These are phyloP conservation scores for Arachis monticola DNA, from an alignment of 331 rosid genomes.

Conservation along the genomic window DNA sequence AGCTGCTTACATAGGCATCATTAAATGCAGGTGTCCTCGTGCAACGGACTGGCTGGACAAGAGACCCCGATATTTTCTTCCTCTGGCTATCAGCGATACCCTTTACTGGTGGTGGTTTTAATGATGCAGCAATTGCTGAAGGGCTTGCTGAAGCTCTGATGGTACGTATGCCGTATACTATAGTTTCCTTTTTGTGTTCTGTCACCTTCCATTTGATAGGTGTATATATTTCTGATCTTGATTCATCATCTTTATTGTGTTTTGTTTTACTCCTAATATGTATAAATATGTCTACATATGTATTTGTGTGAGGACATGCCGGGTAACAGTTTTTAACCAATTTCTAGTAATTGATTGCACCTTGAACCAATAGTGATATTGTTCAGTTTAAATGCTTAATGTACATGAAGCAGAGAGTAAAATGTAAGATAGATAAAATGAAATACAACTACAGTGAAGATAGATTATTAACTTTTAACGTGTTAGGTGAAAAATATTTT, in stretches of 20 bases:
- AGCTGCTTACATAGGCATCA: slow-evolving; percentile 33
- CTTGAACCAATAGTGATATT: neutral
- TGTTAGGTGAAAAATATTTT: neutral
- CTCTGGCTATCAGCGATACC: slow-evolving; percentile 80
- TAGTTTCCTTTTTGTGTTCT: slow-evolving; percentile 27
- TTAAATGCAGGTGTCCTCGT: slow-evolving; percentile 72
- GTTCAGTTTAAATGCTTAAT: neutral
- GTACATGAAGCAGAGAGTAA: neutral
- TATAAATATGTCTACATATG: neutral
- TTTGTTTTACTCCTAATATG: neutral
- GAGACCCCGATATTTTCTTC: slow-evolving; percentile 73
- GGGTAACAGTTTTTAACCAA: neutral
- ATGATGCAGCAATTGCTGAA: slow-evolving; percentile 94
- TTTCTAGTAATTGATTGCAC: neutral
- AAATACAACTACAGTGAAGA: neutral
- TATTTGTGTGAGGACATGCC: neutral
- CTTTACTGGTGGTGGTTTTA: slow-evolving; percentile 88
- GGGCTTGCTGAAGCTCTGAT: slow-evolving; percentile 96
- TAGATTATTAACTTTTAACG: neutral
- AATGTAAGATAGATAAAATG: neutral
- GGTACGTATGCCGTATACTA: slow-evolving; percentile 50
- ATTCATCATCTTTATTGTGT: slow-evolving; percentile 22
- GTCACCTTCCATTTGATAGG: slow-evolving; percentile 33
- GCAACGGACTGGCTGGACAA: slow-evolving; percentile 93
- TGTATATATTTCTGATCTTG: slow-evolving; percentile 19